Conservation (phyloP, 768 basidiomycete species). For the Boletus huronensis region DNA sequence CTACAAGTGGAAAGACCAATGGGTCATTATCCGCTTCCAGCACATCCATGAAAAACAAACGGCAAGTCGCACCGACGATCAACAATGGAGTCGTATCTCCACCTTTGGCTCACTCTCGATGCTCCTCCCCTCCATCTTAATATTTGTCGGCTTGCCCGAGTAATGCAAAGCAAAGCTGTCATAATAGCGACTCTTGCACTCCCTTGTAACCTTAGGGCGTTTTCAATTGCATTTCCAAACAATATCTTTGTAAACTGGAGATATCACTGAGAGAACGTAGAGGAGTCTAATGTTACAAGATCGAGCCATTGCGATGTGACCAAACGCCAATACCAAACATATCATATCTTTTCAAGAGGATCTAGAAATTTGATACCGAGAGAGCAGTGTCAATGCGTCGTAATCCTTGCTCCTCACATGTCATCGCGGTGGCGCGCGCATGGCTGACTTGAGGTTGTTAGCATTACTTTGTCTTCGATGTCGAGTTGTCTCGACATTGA, state of each 20-base stretch:
- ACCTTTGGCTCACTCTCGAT: constrained; percentile 24
- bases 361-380: constrained; percentile 3
- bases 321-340: constrained; percentile 2
- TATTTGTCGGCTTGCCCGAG: constrained; percentile 22
- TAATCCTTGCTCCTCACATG: background rate
- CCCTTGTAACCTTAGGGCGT: constrained; percentile 24
- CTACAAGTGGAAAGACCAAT: constrained; percentile 48
- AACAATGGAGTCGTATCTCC: constrained; percentile 7
- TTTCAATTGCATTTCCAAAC: constrained; percentile 14
- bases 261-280: constrained; percentile 12
- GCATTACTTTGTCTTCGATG: constrained; percentile 31
- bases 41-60: constrained; percentile 47
- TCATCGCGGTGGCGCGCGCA: constrained; percentile 36
- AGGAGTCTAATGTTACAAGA: constrained; percentile 24
- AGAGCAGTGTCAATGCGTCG: background rate
- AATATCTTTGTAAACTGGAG: constrained; percentile 12
- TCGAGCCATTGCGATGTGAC: constrained; percentile 6
- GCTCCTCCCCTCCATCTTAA: constrained; percentile 15
- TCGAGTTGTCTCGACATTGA: constrained; percentile 28
- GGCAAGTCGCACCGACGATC: constrained; percentile 60
- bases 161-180: constrained; percentile 26
- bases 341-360: constrained; percentile 10
- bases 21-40: constrained; percentile 45
- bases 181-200: constrained; percentile 25
- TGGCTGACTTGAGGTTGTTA: constrained; percentile 35